Base-by-base conservation (phyloP, 495 filamentous ascomycete species). In the Aspergillus homomorphus region DNA sequence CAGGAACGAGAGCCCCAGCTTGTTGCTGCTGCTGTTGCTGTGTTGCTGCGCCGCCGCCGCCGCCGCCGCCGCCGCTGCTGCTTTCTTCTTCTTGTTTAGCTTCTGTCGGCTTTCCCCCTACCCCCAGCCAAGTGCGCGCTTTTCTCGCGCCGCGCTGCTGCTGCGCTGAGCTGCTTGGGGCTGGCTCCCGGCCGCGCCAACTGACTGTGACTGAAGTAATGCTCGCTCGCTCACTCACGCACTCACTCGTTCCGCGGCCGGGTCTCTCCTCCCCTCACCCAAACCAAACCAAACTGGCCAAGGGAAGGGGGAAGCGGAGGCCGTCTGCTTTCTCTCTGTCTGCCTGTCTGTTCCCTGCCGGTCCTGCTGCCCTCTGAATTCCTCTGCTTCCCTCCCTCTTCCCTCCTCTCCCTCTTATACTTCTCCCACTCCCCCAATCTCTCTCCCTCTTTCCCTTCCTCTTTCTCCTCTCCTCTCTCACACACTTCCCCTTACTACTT, bases 351-450 rank as follows among this genome's bases (percentile, higher is more conserved):
- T 56, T 61, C 23, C 48, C 24, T 3, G 6, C 16, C 43, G 5
- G 22, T 41, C 45, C 20, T 24, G 45, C 51, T 45, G n/a, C 30
- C 41, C 48, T 54, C 62, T 68, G 60, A 57, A 58, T 61, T 59
- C 57, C 49, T 51, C 57, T 45, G 49, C 30, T 51, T 45, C 54
- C 54, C 53, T 53, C 64, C 60, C 61, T 65, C 62, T 56, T 38
- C 49, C 54, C 59, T 57, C 54, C 62, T 66, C 61, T 62, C 53
- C 60, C 57, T 66, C 54, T 59, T 65, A 60, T 59, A 61, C 58
- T 64, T 62, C 56, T 56, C 58, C 66, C 58, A 42, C 54, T 62
- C 51, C 50, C 59, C 33, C 33, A 38, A 12, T 57, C 48, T 53
- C 57, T 53, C 57, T 69, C 61, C 59, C 49, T 52, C 57, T 56